Evolutionary conservation across 1,139 yeast species (phyloP), one percentile per base, ranked within the genome.

Genomic region (Candida pseudoviswanathii): DNA sequence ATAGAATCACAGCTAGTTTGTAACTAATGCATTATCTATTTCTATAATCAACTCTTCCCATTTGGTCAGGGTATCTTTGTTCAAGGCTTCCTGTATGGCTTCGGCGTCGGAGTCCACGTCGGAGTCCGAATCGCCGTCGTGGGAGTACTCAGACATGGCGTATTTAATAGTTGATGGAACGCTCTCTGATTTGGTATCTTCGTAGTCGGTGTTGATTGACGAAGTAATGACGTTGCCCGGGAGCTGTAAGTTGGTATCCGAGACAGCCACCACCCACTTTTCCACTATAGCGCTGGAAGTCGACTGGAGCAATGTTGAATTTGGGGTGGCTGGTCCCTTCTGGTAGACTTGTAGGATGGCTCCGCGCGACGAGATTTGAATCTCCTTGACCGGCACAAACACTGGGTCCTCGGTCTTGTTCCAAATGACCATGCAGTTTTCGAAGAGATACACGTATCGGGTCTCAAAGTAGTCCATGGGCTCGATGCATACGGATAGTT

Each of bases 191-290:
- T n/a, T 24, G 22, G 36, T 16, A n/a, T 36, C 46, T 4, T 11
- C 29, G 5, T 7, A 31, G 31, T 26, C 25, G 7, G 45, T 31
- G 16, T 51, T 46, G 3, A 72, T 57, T 0, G 79, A 73, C 0
- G 77, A 71, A 0, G 80, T 70, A n/a, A 75, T 53, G 8, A 71
- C 58, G 6, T 67, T 71, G 1, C 63, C 55, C 0, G 81, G 81
- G 43, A 76, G 68, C 1, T 51, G 48, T 48, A 67, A 65, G 9
- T 54, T 53, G 4, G 57, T 53, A 50, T 76, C 81, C 2, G 76
- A 70, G 6, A 71, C 57, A 1, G 75, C 78, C 32, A 73, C 74
- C 5, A 69, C 77, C 81, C 81, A 76, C 54, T 75, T 75, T 53
- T 76, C 79, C 25, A 75, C 60, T 4, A 75, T 63, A 3, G 69